Base-by-base conservation (phyloP, 2,329 filamentous ascomycete species). In the Neonectria hederae region DNA sequence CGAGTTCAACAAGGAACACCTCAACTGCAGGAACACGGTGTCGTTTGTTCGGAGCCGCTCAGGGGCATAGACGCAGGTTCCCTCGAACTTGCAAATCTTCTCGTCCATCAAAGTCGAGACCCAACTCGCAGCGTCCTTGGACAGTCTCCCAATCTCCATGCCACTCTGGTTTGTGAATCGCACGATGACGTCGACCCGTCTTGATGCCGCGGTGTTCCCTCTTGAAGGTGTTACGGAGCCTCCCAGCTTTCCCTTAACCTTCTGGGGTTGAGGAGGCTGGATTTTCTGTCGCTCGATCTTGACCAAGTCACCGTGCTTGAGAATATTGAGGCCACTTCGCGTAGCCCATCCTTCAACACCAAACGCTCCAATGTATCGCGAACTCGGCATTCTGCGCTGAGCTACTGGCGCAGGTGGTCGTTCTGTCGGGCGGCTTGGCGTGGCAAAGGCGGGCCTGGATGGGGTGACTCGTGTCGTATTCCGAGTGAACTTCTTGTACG, bases 321-420 rank as follows among this genome's bases (percentile, higher is more conserved):
- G 76, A 6, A 97, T 76, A 40, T 87, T 88, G 3, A 81, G 81
- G 0, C 95, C 95, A 76, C 93, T 97, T 72, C 90, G 89, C 4
- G 95, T 98, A 6, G 93, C 90, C 96, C 96, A 99, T 5, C 90
- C 96, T 58, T 91, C 93, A 5, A 92, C 94, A 9, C 96, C 96
- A 78, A 98, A 96, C 0, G 94, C 93, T 19, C 96, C 96, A 65
- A 98, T 87, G 73, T 98, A 99, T 73, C 96, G 81, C 35, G 74
- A 77, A 3, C 76, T 73, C 0, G 83, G 81, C 59, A 81, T 79
- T 5, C 65, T 72, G 24, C 66, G 69, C 38, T 67, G 62, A 11
- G 65, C 32, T 9, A 19, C 58, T n/a, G 68, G 40, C 7, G 64
- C 46, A 22, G 61, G 19, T 6, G 71, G 53, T 24, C 54, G 69